Evolutionary conservation across 2,329 filamentous ascomycete species (phyloP).

Genomic region (Byssothecium circinans): DNA sequence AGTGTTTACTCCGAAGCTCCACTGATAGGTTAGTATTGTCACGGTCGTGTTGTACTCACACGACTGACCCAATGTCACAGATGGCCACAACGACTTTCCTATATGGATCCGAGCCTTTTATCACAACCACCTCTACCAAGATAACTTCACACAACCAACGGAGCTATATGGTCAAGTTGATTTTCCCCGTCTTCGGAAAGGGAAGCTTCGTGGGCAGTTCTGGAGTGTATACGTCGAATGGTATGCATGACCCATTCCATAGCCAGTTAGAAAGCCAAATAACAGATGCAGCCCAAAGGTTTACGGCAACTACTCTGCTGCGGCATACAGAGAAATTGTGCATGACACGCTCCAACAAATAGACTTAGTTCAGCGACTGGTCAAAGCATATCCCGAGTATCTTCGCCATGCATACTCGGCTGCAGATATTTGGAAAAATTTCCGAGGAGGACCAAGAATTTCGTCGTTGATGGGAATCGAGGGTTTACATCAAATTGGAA

Average conservation of each 20-base stretch:
- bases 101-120: slow-evolving; percentile 1
- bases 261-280: neutral
- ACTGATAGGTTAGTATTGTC: too few relatives aligned
- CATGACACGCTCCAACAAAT: too few relatives aligned
- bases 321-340: too few relatives aligned
- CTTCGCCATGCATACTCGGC: too few relatives aligned
- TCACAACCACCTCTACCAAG: slow-evolving; percentile 5
- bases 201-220: slow-evolving; percentile 7
- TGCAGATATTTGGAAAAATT: too few relatives aligned
- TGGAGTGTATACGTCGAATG: slow-evolving; percentile 11
- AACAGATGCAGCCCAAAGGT: neutral
- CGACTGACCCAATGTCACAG: too few relatives aligned
- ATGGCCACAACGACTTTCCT: slow-evolving; percentile 9
- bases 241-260: neutral
- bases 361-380: neutral
- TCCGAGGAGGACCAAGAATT: slow-evolving; percentile 2
- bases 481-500: slow-evolving; percentile 89
- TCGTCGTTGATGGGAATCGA: slow-evolving; percentile 21
- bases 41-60: too few relatives aligned
- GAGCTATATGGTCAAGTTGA: slow-evolving; percentile 7
- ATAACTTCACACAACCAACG: slow-evolving; percentile 7
- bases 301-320: too few relatives aligned
- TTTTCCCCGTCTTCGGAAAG: slow-evolving; percentile 4
- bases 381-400: neutral
- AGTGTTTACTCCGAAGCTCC: too few relatives aligned